phyloP scores from a whole-genome alignment of 2,329 filamentous ascomycete genomes.

The Plenodomus tracheiphilus region DNA sequence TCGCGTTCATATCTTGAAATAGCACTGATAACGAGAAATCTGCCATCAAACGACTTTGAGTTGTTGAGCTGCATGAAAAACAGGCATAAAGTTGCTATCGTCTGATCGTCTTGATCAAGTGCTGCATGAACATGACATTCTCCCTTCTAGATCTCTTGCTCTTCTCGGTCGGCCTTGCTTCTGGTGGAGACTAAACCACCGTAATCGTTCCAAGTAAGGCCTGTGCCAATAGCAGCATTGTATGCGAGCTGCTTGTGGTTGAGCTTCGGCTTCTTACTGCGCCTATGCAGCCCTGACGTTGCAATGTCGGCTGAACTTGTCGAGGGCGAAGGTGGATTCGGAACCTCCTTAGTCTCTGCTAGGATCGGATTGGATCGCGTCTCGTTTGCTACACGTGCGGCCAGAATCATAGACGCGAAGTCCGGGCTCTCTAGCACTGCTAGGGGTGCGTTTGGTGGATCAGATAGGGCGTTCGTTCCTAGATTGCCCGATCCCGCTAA shows the following conservation, averaged over 20 bases:
- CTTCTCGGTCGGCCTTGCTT: slow-evolving; percentile 17
- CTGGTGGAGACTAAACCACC: slow-evolving; percentile 48
- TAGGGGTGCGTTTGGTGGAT: background rate
- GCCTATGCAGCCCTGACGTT: slow-evolving; percentile 4
- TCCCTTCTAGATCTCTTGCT: slow-evolving; percentile 22
- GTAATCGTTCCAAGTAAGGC: slow-evolving; percentile 49
- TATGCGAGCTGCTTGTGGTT: slow-evolving; percentile 30
- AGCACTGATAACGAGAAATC: slow-evolving; percentile 1
- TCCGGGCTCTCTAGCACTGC: background rate
- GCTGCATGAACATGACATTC: background rate
- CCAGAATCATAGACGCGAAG: background rate
- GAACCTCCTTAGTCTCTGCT: background rate
- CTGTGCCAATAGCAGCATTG: slow-evolving; percentile 32
- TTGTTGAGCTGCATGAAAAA: background rate
- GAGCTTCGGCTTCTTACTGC: slow-evolving; percentile 1
- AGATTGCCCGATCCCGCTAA: background rate
- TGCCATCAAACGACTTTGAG: background rate
- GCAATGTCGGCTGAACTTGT: background rate
- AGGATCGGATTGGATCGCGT: background rate
- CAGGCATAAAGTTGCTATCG: background rate
- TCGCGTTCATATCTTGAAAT: slow-evolving; percentile 2
- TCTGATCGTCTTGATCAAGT: background rate
- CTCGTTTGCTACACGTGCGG: background rate
- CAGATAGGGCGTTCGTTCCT: background rate
- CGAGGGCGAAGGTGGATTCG: background rate